Conservation (phyloP, 2,329 filamentous ascomycete genomes). For the Helotiales sp. region DNA sequence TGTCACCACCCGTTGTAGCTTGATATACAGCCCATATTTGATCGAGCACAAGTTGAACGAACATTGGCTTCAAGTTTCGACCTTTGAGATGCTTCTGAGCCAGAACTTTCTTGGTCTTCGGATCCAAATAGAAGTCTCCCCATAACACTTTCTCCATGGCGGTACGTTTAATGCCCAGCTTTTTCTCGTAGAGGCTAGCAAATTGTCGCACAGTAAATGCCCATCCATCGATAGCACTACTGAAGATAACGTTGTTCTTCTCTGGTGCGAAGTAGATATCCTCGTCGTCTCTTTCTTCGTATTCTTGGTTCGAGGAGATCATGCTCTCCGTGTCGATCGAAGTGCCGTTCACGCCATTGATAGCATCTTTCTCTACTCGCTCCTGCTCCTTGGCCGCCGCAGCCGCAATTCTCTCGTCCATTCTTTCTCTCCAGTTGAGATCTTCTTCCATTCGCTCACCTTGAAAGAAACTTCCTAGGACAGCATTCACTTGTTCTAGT, state of each 20-base stretch:
- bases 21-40: conserved; percentile 96
- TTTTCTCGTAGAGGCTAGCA: conserved; percentile 90
- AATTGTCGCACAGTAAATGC: conserved; percentile 97
- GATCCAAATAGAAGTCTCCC: conserved; percentile 95
- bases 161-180: conserved; percentile 88
- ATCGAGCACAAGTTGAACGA: conserved; percentile 93
- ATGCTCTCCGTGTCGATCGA: conserved; percentile 49
- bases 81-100: conserved; percentile 92
- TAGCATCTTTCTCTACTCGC: conserved; percentile 34
- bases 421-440: conserved; percentile 88
- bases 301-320: conserved; percentile 63
- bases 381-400: conserved; percentile 62
- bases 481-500: conserved; percentile 93
- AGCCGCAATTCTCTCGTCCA: conserved; percentile 82
- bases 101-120: conserved; percentile 93
- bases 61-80: conserved; percentile 89
- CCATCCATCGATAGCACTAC: conserved; percentile 98
- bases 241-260: conserved; percentile 98
- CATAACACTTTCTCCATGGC: conserved; percentile 91
- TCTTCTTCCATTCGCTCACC: conserved; percentile 99
- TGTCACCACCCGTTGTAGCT: conserved; percentile 80
- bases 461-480: conserved; percentile 96
- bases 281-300: conserved; percentile 91
- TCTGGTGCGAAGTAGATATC: conserved; percentile 98
- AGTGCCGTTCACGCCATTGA: conserved; percentile 29